phyloP scores from a whole-genome alignment of 257 asterid species.

The Solanum raphanifolium region DNA sequence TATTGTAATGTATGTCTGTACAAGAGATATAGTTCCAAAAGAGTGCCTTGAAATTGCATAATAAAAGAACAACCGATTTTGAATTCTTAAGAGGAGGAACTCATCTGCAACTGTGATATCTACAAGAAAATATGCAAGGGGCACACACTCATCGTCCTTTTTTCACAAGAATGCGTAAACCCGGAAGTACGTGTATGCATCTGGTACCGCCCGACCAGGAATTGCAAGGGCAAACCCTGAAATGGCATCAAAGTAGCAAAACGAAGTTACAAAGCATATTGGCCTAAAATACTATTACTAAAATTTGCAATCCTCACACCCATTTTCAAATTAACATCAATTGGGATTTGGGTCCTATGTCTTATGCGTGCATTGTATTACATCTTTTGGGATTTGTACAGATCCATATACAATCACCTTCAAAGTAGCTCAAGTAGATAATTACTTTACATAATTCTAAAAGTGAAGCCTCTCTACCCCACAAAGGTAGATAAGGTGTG shows the following conservation, averaged over 20 bases:
- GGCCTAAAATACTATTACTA: neutral
- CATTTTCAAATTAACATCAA: neutral
- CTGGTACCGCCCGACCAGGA: neutral
- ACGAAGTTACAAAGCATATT: neutral
- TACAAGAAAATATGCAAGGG: constrained; percentile 44
- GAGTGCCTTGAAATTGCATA: neutral
- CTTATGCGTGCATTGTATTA: neutral
- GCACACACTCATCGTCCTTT: constrained; percentile 11
- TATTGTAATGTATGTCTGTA: constrained; percentile 17
- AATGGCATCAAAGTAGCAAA: neutral
- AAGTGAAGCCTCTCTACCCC: neutral
- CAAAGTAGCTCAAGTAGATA: neutral
- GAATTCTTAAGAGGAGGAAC: constrained; percentile 81
- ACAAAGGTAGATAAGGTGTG: neutral
- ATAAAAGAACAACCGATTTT: constrained; percentile 27
- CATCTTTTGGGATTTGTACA: neutral
- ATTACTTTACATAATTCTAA: neutral
- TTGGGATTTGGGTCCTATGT: neutral
- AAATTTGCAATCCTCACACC: neutral
- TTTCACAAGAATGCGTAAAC: constrained; percentile 9
- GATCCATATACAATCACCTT: neutral
- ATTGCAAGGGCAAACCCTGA: constrained; percentile 6
- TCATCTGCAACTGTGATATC: constrained; percentile 85
- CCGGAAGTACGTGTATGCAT: neutral
- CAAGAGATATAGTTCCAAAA: constrained; percentile 22